phyloP scores from a whole-genome alignment of 148 eudicot species.

The Chenopodium berlandieri region DNA sequence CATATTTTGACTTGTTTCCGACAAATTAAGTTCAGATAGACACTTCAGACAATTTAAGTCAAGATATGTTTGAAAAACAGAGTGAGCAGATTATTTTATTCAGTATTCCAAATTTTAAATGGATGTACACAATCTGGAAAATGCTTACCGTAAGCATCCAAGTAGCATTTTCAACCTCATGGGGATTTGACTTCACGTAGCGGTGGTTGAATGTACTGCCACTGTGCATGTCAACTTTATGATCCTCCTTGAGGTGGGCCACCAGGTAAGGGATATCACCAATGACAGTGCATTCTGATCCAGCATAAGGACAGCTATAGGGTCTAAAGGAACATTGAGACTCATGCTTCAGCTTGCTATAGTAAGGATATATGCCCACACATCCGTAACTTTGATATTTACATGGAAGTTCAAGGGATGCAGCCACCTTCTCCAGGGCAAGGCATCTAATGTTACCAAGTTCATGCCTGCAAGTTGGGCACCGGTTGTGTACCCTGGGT shows the following conservation, averaged over 20 bases:
- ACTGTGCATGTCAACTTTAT: constrained; percentile 91
- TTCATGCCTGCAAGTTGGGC: constrained; percentile 97
- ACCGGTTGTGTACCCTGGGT: constrained; percentile 89
- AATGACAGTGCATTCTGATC: constrained; percentile 75
- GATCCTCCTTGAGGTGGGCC: constrained; percentile 79
- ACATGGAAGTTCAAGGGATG: constrained; percentile 89
- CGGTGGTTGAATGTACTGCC: constrained; percentile 94
- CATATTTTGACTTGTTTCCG: too few species aligned
- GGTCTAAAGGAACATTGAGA: constrained; percentile 76
- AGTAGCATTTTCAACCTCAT: constrained; percentile 84
- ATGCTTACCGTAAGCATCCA: constrained; percentile 94
- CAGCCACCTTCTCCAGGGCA: constrained; percentile 90
- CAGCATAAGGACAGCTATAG: constrained; percentile 90
- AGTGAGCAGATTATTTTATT: too few species aligned
- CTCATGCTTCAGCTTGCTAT: constrained; percentile 86
- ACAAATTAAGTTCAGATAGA: too few species aligned
- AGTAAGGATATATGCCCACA: constrained; percentile 74
- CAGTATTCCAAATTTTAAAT: background rate
- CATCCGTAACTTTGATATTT: constrained; percentile 78
- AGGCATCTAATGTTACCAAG: constrained; percentile 94
- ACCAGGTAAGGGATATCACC: constrained; percentile 80
- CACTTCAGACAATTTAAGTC: too few species aligned
- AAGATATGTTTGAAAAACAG: too few species aligned
- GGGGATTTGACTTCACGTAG: constrained; percentile 90
- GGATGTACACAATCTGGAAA: background rate